Evolutionary conservation across 164 flowering plant species (phyloP).

Genomic region (Taxillus chinensis): DNA sequence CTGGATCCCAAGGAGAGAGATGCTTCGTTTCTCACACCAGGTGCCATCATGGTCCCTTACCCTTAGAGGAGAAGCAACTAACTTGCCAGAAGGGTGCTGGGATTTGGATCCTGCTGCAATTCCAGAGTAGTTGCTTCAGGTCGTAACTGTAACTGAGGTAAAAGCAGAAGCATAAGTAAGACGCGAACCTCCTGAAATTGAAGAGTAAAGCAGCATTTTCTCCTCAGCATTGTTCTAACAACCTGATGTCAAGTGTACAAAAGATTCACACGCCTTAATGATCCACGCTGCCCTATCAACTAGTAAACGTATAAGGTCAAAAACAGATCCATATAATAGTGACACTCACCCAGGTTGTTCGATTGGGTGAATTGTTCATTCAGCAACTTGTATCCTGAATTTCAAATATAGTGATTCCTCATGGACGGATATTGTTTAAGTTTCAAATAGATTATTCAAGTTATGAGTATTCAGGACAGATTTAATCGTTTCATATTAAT

Average conservation of each 20-base stretch:
- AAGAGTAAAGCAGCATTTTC: constrained; percentile 8
- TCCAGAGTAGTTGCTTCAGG: constrained; percentile 67
- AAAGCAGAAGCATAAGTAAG: constrained; percentile 12
- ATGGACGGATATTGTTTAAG: background rate
- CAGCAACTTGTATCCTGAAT: constrained; percentile 6
- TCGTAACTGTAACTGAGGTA: constrained; percentile 9
- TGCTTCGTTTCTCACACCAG: constrained; percentile 86
- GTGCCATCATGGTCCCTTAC: constrained; percentile 70
- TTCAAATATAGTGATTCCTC: constrained; percentile 8
- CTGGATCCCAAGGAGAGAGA: constrained; percentile 77
- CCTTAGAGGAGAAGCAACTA: constrained; percentile 26
- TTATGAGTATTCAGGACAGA: background rate
- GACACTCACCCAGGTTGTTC: constrained; percentile 15
- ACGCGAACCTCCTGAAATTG: constrained; percentile 8
- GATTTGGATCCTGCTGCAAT: constrained; percentile 98
- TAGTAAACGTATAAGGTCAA: constrained; percentile 6
- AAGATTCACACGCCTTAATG: constrained; percentile 12
- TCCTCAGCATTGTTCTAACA: constrained; percentile 17
- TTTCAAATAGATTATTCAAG: background rate
- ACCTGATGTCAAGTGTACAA: constrained; percentile 21
- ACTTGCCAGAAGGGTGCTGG: constrained; percentile 77
- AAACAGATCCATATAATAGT: background rate
- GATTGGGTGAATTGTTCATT: constrained; percentile 9
- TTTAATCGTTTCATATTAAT: background rate
- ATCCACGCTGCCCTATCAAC: constrained; percentile 9